Conservation (phyloP, 768 basidiomycete genomes). For the Lactarius vividus region DNA sequence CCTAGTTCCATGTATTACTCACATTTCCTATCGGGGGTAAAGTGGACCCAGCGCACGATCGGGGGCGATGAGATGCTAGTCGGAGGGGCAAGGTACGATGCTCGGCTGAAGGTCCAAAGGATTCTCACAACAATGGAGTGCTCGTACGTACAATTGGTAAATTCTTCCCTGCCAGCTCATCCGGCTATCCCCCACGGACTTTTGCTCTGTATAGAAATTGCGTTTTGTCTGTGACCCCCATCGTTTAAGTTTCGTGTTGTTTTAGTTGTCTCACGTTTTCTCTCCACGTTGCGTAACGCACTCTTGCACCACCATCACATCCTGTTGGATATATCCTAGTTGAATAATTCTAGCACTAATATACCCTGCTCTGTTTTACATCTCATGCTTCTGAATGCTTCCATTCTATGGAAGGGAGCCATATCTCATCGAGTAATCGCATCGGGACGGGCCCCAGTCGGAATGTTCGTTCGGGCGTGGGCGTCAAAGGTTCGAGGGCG, state of each 20-base stretch:
- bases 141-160: constrained; percentile 23
- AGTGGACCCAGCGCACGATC: constrained; percentile 22
- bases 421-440: constrained; percentile 8
- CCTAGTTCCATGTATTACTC: constrained; percentile 22
- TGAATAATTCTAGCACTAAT: constrained; percentile 29
- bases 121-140: constrained; percentile 22
- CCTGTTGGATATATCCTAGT: constrained; percentile 26
- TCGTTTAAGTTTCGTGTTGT: constrained; percentile 20
- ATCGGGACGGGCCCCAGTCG: constrained; percentile 5
- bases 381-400: constrained; percentile 19
- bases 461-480: constrained; percentile 9
- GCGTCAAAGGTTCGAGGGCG: constrained; percentile 9
- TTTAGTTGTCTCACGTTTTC: constrained; percentile 15
- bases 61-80: constrained; percentile 24
- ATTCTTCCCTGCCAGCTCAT: constrained; percentile 11
- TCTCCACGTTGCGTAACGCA: constrained; percentile 18
- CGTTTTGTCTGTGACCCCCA: constrained; percentile 19
- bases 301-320: constrained; percentile 23
- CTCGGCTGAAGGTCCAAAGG: constrained; percentile 16
- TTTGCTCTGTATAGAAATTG: constrained; percentile 23
- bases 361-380: constrained; percentile 25
- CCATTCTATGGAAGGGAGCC: constrained; percentile 18
- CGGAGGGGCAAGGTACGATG: constrained; percentile 21
- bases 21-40: constrained; percentile 23
- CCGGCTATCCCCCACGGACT: constrained; percentile 21